These are phyloP conservation scores for Stenocarpella maydis DNA, from an alignment of 2,329 filamentous ascomycete species.

Conservation along the genomic window DNA sequence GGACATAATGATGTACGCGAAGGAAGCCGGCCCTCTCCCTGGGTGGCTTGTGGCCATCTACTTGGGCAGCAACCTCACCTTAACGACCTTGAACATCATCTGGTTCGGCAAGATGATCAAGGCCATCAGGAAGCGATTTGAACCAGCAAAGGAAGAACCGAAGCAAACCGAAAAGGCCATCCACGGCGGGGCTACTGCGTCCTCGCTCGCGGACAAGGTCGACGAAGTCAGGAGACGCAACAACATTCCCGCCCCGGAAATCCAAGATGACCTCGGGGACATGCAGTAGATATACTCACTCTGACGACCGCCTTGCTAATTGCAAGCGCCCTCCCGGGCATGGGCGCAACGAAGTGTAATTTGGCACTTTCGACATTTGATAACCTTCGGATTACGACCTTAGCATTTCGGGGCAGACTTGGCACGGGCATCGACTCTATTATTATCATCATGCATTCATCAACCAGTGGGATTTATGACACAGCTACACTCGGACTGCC, in stretches of 20 bases:
- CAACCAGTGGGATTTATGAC: neutral
- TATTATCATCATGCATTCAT: neutral
- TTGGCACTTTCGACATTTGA: neutral
- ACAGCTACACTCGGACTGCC: constrained; percentile 3
- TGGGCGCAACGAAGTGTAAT: neutral
- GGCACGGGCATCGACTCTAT: neutral
- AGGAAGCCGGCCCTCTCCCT: constrained; percentile 62
- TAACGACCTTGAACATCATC: constrained; percentile 82
- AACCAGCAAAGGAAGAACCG: constrained; percentile 51
- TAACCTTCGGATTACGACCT: neutral
- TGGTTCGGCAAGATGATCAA: constrained; percentile 91
- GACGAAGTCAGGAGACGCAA: constrained; percentile 37
- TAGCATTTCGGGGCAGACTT: neutral
- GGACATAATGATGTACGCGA: constrained; percentile 61
- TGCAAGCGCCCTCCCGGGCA: neutral
- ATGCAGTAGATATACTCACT: constrained; percentile 35
- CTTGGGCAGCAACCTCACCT: constrained; percentile 72
- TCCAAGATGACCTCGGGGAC: constrained; percentile 37
- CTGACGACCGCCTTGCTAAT: neutral
- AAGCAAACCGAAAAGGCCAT: constrained; percentile 40
- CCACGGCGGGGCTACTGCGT: constrained; percentile 23
- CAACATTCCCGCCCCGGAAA: constrained; percentile 35
- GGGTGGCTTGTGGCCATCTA: constrained; percentile 76
- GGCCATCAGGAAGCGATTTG: constrained; percentile 79
- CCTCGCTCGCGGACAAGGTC: constrained; percentile 29